These are phyloP conservation scores for Epichloe brachyelytri DNA, from an alignment of 2,329 filamentous ascomycete species.

Conservation along the genomic window DNA sequence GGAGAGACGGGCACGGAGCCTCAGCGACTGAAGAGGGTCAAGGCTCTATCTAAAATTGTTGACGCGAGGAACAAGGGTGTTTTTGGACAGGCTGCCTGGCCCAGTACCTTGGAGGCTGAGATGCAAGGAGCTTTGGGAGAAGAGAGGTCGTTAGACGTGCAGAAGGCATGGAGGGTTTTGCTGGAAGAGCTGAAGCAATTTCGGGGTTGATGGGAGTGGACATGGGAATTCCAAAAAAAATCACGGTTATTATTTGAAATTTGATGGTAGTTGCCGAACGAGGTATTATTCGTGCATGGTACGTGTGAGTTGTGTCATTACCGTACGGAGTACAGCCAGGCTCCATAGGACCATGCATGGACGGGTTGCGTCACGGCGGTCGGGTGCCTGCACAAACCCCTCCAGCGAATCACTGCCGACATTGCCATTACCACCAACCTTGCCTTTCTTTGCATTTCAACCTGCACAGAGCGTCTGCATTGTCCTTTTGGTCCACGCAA, in stretches of 20 bases:
- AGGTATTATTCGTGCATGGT: too few species aligned
- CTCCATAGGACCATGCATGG: neutral
- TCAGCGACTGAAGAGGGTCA: constrained; percentile 35
- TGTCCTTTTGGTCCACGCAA: neutral
- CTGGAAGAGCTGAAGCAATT: constrained; percentile 15
- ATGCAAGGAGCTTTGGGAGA: constrained; percentile 22
- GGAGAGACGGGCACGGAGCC: constrained; percentile 36
- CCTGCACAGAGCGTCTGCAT: neutral
- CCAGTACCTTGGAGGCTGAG: constrained; percentile 19
- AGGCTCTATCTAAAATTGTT: constrained; percentile 30
- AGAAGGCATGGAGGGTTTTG: constrained; percentile 28
- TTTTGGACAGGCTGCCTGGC: constrained; percentile 22
- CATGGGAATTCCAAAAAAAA: neutral
- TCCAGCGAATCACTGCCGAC: neutral
- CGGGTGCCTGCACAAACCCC: constrained; percentile 15
- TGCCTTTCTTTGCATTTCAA: neutral
- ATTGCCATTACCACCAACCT: too few species aligned
- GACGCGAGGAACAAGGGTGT: constrained; percentile 29
- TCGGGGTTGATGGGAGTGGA: neutral
- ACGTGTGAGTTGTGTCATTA: too few species aligned
- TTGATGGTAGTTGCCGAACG: neutral
- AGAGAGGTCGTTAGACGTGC: constrained; percentile 34
- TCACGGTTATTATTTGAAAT: neutral
- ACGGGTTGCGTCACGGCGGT: constrained; percentile 20
- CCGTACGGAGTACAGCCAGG: too few species aligned